Evolutionary conservation across 177 flowering plant species (phyloP).

Genomic region (Tripterygium wilfordii): DNA sequence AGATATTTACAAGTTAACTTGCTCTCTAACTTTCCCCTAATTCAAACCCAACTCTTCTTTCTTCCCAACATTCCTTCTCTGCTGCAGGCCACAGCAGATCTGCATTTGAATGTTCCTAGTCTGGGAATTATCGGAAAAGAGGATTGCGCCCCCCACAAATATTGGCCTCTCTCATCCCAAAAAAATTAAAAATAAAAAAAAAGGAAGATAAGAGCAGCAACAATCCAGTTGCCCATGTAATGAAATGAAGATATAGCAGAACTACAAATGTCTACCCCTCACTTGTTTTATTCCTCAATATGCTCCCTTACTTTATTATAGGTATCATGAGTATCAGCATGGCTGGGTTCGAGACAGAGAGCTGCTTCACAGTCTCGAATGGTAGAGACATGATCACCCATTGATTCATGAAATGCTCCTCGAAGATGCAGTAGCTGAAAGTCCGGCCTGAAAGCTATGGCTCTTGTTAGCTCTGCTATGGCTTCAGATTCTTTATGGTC

Average conservation of each 20-base stretch:
- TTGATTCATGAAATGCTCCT: constrained; percentile 89
- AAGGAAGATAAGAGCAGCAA: constrained; percentile 3
- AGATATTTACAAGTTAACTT: constrained; percentile 24
- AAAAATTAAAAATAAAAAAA: too few species aligned
- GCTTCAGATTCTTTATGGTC: constrained; percentile 88
- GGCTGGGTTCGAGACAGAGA: constrained; percentile 77
- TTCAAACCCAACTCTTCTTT: neutral
- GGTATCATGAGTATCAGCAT: constrained; percentile 56
- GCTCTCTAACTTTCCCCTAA: constrained; percentile 4
- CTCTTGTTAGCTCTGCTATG: constrained; percentile 77
- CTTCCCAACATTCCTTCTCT: constrained; percentile 1
- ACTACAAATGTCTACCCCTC: neutral
- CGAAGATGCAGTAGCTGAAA: constrained; percentile 85
- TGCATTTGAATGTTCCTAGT: constrained; percentile 1
- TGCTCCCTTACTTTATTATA: constrained; percentile 35
- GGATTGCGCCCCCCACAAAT: neutral
- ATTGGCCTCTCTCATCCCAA: neutral
- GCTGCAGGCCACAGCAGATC: constrained; percentile 5
- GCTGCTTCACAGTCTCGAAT: constrained; percentile 85
- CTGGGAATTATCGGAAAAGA: neutral
- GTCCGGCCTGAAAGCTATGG: constrained; percentile 77
- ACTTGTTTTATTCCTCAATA: constrained; percentile 15
- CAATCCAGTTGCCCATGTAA: constrained; percentile 3
- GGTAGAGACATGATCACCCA: constrained; percentile 47
- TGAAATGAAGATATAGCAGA: neutral